A percentile compares a stretch with the other conserved stretches of the same genome.
These are phyloP conservation scores for Passiflora organensis DNA, from an alignment of 345 rosid species.

Conservation along the genomic window DNA sequence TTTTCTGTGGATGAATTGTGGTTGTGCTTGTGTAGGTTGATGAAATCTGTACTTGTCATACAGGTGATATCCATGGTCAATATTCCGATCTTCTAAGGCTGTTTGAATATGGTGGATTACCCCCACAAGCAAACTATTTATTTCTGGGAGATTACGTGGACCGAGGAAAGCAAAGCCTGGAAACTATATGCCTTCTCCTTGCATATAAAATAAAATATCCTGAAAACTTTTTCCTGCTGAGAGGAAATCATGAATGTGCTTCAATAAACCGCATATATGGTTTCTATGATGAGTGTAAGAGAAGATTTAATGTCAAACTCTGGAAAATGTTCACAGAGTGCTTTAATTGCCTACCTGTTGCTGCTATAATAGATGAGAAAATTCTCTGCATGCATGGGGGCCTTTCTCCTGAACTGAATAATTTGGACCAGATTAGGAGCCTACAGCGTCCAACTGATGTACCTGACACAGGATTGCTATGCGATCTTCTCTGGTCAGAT, in stretches of 20 bases:
- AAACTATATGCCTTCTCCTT: slow-evolving; percentile 85
- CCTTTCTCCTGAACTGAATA: slow-evolving; percentile 65
- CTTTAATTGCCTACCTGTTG: slow-evolving; percentile 85
- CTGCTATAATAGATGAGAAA: slow-evolving; percentile 84
- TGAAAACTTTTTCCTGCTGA: slow-evolving; percentile 65
- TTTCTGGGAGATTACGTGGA: slow-evolving; percentile 86
- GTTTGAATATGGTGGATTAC: slow-evolving; percentile 82
- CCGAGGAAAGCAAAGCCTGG: slow-evolving; percentile 83
- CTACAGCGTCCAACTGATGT: slow-evolving; percentile 69
- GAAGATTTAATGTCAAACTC: slow-evolving; percentile 67
- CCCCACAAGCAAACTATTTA: slow-evolving; percentile 69
- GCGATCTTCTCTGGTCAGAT: slow-evolving; percentile 91
- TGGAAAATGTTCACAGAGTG: slow-evolving; percentile 83
- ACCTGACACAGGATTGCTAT: slow-evolving; percentile 76
- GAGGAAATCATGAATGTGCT: slow-evolving; percentile 93
- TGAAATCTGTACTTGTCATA: slow-evolving; percentile 20
- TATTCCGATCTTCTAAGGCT: slow-evolving; percentile 81
- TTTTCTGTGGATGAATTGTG: background rate
- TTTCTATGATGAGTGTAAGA: slow-evolving; percentile 77
- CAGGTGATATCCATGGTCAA: slow-evolving; percentile 89
- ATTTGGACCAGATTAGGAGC: slow-evolving; percentile 60
- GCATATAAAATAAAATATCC: slow-evolving; percentile 84
- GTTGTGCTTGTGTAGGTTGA: background rate
- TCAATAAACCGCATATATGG: slow-evolving; percentile 84
- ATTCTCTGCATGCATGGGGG: slow-evolving; percentile 92